Conservation (phyloP, 2,329 filamentous ascomycete genomes). For the Nigrospora oryzae region DNA sequence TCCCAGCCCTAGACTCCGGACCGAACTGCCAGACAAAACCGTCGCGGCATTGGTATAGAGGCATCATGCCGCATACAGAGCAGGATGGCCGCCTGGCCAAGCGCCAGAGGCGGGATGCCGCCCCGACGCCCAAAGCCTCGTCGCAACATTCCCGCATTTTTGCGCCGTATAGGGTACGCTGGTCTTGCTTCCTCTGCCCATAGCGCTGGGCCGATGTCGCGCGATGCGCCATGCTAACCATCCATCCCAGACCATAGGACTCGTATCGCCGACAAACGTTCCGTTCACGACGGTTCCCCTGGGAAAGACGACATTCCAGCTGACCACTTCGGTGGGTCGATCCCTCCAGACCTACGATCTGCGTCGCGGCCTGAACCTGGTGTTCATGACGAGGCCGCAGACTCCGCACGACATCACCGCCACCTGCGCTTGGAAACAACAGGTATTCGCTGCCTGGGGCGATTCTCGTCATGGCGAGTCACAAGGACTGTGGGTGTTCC, state of each 20-base stretch:
- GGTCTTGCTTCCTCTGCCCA: neutral
- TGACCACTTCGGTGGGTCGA: constrained; percentile 88
- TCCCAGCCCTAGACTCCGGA: neutral
- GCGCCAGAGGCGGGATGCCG: constrained; percentile 59
- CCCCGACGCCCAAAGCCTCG: constrained; percentile 25
- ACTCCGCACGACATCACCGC: constrained; percentile 82
- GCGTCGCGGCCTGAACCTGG: constrained; percentile 77
- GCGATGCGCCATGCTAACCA: constrained; percentile 2
- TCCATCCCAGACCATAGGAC: constrained; percentile 65
- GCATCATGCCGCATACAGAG: constrained; percentile 46
- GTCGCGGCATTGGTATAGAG: no score
- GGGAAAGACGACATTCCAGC: constrained; percentile 92
- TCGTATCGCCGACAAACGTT: constrained; percentile 84
- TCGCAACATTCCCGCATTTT: constrained; percentile 69
- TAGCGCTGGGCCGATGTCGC: neutral
- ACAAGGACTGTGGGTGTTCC: constrained; percentile 82
- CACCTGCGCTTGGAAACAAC: constrained; percentile 78
- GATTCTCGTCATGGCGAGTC: constrained; percentile 39
- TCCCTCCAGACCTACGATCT: constrained; percentile 95
- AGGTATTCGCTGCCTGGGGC: constrained; percentile 85
- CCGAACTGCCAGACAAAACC: constrained; percentile 9
- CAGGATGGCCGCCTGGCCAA: constrained; percentile 60
- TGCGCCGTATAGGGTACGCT: constrained; percentile 75
- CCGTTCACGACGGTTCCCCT: constrained; percentile 85
- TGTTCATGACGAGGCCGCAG: constrained; percentile 88